These are phyloP conservation scores for Elaphomyces granulatus DNA, from an alignment of 495 filamentous ascomycete species.

Conservation along the genomic window DNA sequence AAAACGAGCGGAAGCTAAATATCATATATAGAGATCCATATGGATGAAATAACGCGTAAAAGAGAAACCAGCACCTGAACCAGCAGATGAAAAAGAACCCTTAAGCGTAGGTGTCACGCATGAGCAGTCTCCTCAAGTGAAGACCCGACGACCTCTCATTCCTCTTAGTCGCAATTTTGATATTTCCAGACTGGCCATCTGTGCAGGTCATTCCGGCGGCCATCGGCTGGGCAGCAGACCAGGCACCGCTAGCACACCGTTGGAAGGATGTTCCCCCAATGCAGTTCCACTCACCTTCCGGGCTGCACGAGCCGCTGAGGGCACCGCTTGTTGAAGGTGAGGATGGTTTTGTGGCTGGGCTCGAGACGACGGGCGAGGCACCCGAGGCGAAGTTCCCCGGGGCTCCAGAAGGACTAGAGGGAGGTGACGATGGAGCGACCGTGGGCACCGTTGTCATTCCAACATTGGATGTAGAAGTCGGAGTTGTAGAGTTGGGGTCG, in stretches of 20 bases:
- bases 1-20: too few relatives aligned
- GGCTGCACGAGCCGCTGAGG: slow-evolving; percentile 25
- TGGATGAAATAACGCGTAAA: too few relatives aligned
- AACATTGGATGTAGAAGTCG: slow-evolving; percentile 6
- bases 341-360: not conserved
- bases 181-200: slow-evolving; percentile 31
- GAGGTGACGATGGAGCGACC: slow-evolving; percentile 4
- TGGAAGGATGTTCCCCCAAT: slow-evolving; percentile 42
- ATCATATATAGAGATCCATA: too few relatives aligned
- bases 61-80: too few relatives aligned
- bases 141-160: not conserved
- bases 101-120: too few relatives aligned
- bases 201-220: slow-evolving; percentile 46
- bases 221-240: slow-evolving; percentile 39
- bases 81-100: too few relatives aligned
- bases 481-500: slow-evolving; percentile 5
- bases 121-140: too few relatives aligned
- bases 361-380: not conserved
- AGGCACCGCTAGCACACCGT: slow-evolving; percentile 48
- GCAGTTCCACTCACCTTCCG: slow-evolving; percentile 47
- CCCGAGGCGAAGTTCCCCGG: slow-evolving; percentile 8
- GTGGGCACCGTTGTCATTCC: slow-evolving; percentile 5
- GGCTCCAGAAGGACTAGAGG: slow-evolving; percentile 4
- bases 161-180: slow-evolving; percentile 22
- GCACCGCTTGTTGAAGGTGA: slow-evolving; percentile 9